Evolutionary conservation across 1,284 basidiomycete genomes (phyloP), one percentile per base, ranked within the genome.

Genomic region (Tilletia setariae): DNA sequence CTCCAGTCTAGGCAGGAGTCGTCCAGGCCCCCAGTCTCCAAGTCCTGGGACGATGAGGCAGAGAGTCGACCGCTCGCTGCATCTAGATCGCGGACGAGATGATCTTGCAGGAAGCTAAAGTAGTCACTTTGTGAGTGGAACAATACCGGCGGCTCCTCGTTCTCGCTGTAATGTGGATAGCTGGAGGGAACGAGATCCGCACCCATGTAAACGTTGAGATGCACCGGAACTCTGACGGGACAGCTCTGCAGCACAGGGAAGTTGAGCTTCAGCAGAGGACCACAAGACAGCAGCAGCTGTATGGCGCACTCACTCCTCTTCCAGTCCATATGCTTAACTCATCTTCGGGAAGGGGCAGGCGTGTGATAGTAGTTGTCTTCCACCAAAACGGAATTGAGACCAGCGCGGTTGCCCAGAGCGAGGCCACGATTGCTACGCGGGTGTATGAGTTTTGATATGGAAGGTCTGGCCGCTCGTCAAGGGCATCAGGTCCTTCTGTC

Each of bases 371-470:
- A 13, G 79, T 81, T 11, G 72, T 63, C 1, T 65, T 59, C 65
- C 76, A 74, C 79, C 79, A 81, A 0, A 69, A 71, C 15, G 78
- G 79, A 15, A 78, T 47, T 47, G 71, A 69, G 23, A 73, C 63
- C 6, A 75, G 23, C 44, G 76, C 66, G 13, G 70, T 72, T 9
- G 65, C 21, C 72, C 75, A 78, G 63, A 78, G 76, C 66, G 70
- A 73, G 16, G 43, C n/a, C 42, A 75, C 35, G 51, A 76, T 70
- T 66, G 71, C 68, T 3, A 66, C 19, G 25, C 72, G 68, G 30
- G 71, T 74, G 61, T 42, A 64, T n/a, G 70, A 64, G 65, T 64
- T 70, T 64, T 76, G 75, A 28, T 72, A 76, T 2, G 62, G 35
- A 51, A 53, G 43, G 59, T 70, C 43, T 2, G 21, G 40, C 28